Conservation (phyloP, 768 basidiomycete species). For the Hirschioporus abietinus region DNA sequence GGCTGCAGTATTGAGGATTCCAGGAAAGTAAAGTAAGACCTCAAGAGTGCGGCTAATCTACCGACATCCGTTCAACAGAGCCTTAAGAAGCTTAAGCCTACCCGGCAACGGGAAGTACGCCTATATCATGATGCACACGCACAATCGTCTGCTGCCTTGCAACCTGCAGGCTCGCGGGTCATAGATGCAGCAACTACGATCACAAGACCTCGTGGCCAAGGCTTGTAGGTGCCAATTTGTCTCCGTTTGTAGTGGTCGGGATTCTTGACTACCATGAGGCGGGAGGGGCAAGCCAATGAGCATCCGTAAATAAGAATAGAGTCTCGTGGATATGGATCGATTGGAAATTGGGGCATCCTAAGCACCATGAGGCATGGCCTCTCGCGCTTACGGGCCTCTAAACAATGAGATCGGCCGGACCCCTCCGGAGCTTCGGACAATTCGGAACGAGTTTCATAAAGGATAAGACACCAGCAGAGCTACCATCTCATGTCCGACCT, state of each 20-base stretch:
- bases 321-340: not conserved
- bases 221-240: not conserved
- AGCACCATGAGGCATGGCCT: too few species aligned
- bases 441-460: not conserved
- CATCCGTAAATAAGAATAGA: not conserved
- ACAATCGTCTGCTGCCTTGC: too few species aligned
- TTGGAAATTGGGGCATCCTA: too few species aligned
- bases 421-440: not conserved
- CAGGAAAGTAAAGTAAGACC: too few species aligned
- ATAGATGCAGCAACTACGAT: not conserved
- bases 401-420: not conserved
- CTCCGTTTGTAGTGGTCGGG: not conserved
- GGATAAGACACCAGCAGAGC: not conserved
- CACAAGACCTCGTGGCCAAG: not conserved
- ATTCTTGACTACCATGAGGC: not conserved
- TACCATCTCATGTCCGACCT: not conserved
- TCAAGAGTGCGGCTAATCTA: too few species aligned
- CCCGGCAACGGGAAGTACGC: not conserved
- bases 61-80: too few species aligned
- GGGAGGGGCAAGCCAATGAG: not conserved
- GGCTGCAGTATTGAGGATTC: too few species aligned
- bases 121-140: too few species aligned
- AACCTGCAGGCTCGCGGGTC: not conserved
- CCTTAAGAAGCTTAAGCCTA: too few species aligned
- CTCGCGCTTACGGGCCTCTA: not conserved